phyloP scores from a whole-genome alignment of 768 basidiomycete genomes.

The Trichaptum fuscoviolaceum region DNA sequence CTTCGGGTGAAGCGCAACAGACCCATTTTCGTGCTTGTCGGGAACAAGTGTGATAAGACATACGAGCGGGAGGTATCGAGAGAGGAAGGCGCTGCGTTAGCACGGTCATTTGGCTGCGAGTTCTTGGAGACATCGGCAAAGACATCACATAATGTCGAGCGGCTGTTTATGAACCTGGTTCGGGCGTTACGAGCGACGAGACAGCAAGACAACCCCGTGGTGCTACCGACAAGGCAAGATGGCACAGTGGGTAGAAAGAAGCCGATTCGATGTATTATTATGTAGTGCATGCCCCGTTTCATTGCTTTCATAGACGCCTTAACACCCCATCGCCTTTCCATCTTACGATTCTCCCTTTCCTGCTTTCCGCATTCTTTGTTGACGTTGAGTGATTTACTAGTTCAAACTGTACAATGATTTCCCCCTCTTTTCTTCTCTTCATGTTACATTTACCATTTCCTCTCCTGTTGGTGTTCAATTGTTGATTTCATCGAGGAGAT shows the following conservation, averaged over 20 bases:
- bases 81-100: conserved; percentile 82
- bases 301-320: conserved; percentile 1
- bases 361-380: not conserved
- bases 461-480: not conserved
- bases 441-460: not conserved
- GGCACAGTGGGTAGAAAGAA: not conserved
- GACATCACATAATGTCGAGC: conserved; percentile 88
- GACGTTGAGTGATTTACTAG: not conserved
- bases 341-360: not conserved
- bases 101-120: conserved; percentile 81
- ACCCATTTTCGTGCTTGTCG: conserved; percentile 90
- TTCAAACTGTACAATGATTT: not conserved
- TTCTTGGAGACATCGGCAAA: conserved; percentile 98
- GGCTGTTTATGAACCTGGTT: conserved; percentile 84
- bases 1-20: conserved; percentile 79
- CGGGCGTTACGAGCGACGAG: conserved; percentile 72
- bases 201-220: conserved; percentile 37
- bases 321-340: not conserved
- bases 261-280: conserved; percentile 3
- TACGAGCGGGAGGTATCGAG: conserved; percentile 86
- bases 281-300: conserved; percentile 1
- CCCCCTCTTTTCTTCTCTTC: not conserved
- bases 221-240: conserved; percentile 9
- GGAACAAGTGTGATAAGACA: conserved; percentile 94
- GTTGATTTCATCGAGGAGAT: not conserved